Base-by-base conservation (phyloP, 2,329 filamentous ascomycete genomes). In the Fusarium aywerte region DNA sequence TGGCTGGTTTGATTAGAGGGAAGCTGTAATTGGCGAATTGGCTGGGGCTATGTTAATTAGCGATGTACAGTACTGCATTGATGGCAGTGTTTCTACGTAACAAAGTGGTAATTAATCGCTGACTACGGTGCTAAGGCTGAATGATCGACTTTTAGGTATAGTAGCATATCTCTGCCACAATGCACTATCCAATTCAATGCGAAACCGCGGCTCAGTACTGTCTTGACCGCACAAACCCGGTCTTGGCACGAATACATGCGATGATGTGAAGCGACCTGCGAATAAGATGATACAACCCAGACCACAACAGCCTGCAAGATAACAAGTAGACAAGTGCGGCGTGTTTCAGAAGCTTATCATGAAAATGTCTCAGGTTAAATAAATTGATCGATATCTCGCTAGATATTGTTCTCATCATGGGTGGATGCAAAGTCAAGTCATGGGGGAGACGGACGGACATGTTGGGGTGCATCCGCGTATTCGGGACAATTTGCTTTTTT, bases 391-490 rank as follows among this genome's bases (percentile, higher is more conserved):
- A 38, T 44, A 33, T 38, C 18, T 63, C 31, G 45, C 13, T 43
- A 20, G 21, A 21, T 36, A 18, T 36, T 49, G 23, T 49, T 49
- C 32, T 53, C 43, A 32, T 47, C 23, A 49, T 49, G 45, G 18
- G 44, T 23, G n/a, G 9, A 29, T 42, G 16, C n/a, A 40, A 49
- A 29, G 20, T 36, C 16, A 44, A 62, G 39, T 51, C 8, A 31
- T 49, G 27, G n/a, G 48, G 21, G 15, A 35, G 18, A 21, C n/a
- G 15, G 16, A 51, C 18, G 39, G 12, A 33, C 25, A 25, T 39
- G 7, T 51, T 32, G 32, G 33, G 49, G 21, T 35, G 13, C 42
- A 57, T 48, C 35, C 59, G 58, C 59, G 59, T 62, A 57, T 62
- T 62, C 59, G 58, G 35, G 27, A 48, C 20, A 44, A n/a, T 33